phyloP scores from a whole-genome alignment of 148 eudicot genomes.

The Beta vulgaris region DNA sequence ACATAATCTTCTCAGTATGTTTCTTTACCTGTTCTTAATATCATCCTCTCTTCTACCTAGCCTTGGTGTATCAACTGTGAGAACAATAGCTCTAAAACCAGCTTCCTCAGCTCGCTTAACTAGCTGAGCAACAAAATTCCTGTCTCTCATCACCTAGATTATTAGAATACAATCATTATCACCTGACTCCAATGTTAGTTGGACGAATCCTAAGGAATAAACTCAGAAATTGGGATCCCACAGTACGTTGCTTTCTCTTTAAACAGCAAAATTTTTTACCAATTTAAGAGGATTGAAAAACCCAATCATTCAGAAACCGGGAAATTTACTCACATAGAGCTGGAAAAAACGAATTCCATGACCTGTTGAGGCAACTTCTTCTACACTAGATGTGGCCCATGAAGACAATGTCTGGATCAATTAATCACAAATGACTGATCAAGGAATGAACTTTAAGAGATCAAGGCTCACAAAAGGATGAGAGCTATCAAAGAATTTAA shows the following conservation, averaged over 20 bases:
- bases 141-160: slow-evolving; percentile 58
- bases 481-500: background rate
- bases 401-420: slow-evolving; percentile 68
- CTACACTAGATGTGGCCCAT: slow-evolving; percentile 75
- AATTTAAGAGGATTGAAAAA: no score
- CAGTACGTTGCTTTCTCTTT: background rate
- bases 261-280: background rate
- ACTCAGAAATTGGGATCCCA: background rate
- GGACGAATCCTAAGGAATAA: background rate
- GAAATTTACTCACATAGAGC: slow-evolving; percentile 66
- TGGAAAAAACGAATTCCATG: slow-evolving; percentile 81
- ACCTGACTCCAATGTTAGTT: background rate
- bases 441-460: background rate
- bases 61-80: slow-evolving; percentile 90
- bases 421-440: slow-evolving; percentile 12
- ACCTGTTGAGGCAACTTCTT: slow-evolving; percentile 90
- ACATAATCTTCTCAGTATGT: background rate
- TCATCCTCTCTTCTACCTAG: slow-evolving; percentile 94
- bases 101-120: slow-evolving; percentile 89
- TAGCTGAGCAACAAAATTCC: slow-evolving; percentile 66
- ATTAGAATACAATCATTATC: background rate
- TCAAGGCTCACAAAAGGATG: background rate
- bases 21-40: slow-evolving; percentile 81
- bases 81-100: slow-evolving; percentile 88
- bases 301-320: background rate